A percentile compares a stretch with the other conserved stretches of the same genome.
phyloP scores from a whole-genome alignment of 495 filamentous ascomycete species.

The Penicillium coffeae region DNA sequence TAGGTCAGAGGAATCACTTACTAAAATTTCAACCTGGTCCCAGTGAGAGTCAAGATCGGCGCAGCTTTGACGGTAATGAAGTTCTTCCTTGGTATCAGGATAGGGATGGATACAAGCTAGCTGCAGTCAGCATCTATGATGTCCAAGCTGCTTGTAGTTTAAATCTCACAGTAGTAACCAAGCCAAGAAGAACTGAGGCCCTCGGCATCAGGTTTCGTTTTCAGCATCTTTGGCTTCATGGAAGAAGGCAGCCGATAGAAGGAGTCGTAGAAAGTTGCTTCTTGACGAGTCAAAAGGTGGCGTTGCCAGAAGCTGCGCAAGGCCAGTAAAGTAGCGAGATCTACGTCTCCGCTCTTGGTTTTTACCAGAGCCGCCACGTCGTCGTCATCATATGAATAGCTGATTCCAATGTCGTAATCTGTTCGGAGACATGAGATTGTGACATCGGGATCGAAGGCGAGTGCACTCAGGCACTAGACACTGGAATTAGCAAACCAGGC shows the following conservation, averaged over 20 bases:
- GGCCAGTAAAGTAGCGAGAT: slow-evolving; percentile 23
- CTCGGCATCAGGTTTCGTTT: not conserved
- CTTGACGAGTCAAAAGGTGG: slow-evolving; percentile 26
- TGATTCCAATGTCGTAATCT: slow-evolving; percentile 28
- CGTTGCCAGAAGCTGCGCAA: slow-evolving; percentile 39
- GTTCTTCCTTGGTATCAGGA: slow-evolving; percentile 7
- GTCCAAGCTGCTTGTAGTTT: not conserved
- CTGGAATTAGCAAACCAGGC: not conserved
- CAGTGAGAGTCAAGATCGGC: slow-evolving; percentile 23
- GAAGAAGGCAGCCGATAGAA: slow-evolving; percentile 14
- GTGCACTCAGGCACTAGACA: slow-evolving; percentile 25
- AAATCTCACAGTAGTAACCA: slow-evolving; percentile 34
- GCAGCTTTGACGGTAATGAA: slow-evolving; percentile 25
- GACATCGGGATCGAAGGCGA: slow-evolving; percentile 24
- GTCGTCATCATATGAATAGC: slow-evolving; percentile 19
- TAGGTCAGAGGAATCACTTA: slow-evolving; percentile 4
- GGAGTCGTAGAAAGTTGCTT: slow-evolving; percentile 19
- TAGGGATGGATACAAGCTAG: slow-evolving; percentile 34
- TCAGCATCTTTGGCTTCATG: slow-evolving; percentile 17
- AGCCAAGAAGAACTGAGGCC: slow-evolving; percentile 26
- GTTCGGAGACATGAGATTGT: slow-evolving; percentile 21
- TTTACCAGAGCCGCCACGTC: slow-evolving; percentile 9
- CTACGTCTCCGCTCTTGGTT: not conserved
- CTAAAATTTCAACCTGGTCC: slow-evolving; percentile 20
- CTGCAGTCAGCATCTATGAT: not conserved